Evolutionary conservation across 2,329 filamentous ascomycete genomes (phyloP).

Genomic region (Fusarium lateritium): DNA sequence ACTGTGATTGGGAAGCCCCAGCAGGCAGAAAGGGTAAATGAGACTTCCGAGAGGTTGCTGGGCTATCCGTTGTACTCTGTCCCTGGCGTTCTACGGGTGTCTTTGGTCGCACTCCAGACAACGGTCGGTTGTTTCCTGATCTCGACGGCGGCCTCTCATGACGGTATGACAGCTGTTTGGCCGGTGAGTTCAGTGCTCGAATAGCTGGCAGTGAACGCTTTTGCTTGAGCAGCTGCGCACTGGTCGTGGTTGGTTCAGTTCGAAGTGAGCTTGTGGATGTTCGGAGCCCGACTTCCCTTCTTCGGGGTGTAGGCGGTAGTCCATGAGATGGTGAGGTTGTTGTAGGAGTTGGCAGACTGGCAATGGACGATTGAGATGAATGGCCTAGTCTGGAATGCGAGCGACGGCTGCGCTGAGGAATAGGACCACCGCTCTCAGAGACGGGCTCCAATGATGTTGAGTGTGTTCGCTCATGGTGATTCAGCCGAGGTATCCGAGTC

Average conservation of each 20-base stretch:
- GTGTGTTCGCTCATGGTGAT: constrained; percentile 77
- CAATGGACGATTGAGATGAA: constrained; percentile 77
- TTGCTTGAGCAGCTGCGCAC: constrained; percentile 73
- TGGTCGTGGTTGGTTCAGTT: constrained; percentile 75
- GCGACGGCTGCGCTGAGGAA: constrained; percentile 69
- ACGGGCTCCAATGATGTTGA: constrained; percentile 88
- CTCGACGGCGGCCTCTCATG: constrained; percentile 73
- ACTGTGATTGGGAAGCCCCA: constrained; percentile 79
- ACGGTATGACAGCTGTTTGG: constrained; percentile 63
- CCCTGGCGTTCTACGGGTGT: constrained; percentile 78
- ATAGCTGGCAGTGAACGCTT: constrained; percentile 77
- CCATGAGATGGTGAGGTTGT: constrained; percentile 69
- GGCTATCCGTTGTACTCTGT: constrained; percentile 63
- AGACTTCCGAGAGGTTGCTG: constrained; percentile 69
- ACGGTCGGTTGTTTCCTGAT: constrained; percentile 66
- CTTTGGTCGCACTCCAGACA: constrained; percentile 72
- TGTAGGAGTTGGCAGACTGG: constrained; percentile 73
- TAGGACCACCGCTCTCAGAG: constrained; percentile 86
- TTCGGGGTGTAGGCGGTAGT: constrained; percentile 72
- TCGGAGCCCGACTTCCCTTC: constrained; percentile 71
- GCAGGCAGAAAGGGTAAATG: constrained; percentile 84
- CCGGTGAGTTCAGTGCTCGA: constrained; percentile 65
- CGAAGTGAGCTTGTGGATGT: constrained; percentile 68
- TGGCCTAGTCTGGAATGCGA: constrained; percentile 79
- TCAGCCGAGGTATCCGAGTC: constrained; percentile 86